Conservation (phyloP, 2,329 filamentous ascomycete genomes). For the Fusarium siculi region DNA sequence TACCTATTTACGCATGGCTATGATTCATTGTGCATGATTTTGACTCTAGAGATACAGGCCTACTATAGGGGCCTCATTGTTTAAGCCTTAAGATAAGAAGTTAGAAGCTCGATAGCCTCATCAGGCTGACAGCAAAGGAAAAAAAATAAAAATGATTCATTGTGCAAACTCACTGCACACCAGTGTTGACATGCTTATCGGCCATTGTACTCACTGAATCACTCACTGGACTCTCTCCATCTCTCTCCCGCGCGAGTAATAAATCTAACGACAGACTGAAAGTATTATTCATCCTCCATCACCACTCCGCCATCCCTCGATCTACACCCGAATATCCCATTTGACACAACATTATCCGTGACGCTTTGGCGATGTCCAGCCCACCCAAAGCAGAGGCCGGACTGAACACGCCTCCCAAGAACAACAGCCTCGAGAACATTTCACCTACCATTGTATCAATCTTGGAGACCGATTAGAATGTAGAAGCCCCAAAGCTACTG, state of each 20-base stretch:
- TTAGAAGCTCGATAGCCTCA: too few species aligned
- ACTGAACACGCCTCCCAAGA: not conserved
- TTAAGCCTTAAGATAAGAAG: too few species aligned
- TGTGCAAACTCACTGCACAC: not conserved
- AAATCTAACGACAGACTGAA: not conserved
- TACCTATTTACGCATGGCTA: too few species aligned
- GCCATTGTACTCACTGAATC: too few species aligned
- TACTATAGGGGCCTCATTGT: too few species aligned
- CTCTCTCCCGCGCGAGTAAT: not conserved
- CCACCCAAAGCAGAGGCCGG: not conserved
- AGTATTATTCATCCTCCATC: not conserved
- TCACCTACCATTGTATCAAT: not conserved
- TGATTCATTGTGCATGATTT: not conserved
- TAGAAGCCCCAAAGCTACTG: not conserved
- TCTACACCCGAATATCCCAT: not conserved
- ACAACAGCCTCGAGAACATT: not conserved
- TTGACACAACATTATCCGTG: too few species aligned
- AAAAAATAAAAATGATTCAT: too few species aligned
- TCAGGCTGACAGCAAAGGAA: too few species aligned
- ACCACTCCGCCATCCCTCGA: too few species aligned
- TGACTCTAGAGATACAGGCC: too few species aligned
- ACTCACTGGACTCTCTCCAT: not conserved
- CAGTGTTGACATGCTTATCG: not conserved
- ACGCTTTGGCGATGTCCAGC: not conserved
- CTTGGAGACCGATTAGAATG: not conserved